Evolutionary conservation across 441 rosid species (phyloP).

Genomic region (Euphorbia schlechtendalii): DNA sequence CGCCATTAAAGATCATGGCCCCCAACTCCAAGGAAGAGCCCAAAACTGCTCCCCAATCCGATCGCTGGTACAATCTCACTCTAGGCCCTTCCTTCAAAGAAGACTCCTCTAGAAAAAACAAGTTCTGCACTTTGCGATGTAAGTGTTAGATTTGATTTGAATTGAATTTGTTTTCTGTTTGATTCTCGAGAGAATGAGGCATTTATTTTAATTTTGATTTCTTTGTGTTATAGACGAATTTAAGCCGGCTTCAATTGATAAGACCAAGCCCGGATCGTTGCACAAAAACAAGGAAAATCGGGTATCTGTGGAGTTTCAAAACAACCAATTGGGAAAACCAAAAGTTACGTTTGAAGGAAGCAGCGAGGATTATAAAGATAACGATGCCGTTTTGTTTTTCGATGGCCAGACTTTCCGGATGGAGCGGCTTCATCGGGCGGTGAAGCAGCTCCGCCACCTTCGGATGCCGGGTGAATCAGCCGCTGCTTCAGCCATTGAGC

Average conservation of each 20-base stretch:
- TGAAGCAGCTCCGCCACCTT: slow-evolving; percentile 62
- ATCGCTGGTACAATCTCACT: slow-evolving; percentile 74
- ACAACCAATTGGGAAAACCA: slow-evolving; percentile 67
- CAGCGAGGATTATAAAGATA: slow-evolving; percentile 80
- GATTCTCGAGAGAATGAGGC: too few species aligned
- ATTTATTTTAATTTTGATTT: background rate
- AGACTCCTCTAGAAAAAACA: slow-evolving; percentile 54
- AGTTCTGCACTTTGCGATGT: slow-evolving; percentile 70
- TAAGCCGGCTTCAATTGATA: slow-evolving; percentile 87
- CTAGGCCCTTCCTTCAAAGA: slow-evolving; percentile 65
- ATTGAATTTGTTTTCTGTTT: background rate
- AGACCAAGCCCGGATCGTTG: slow-evolving; percentile 52
- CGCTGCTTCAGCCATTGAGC: slow-evolving; percentile 23
- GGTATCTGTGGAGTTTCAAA: slow-evolving; percentile 80
- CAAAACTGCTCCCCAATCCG: slow-evolving; percentile 56
- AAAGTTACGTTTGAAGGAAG: slow-evolving; percentile 76
- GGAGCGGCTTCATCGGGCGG: slow-evolving; percentile 72
- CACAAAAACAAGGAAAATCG: slow-evolving; percentile 66
- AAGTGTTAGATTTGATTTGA: slow-evolving; percentile 20
- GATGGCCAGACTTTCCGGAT: slow-evolving; percentile 63
- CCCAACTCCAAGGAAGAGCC: slow-evolving; percentile 61
- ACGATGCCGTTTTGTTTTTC: slow-evolving; percentile 71
- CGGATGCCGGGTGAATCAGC: slow-evolving; percentile 64
- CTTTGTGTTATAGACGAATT: slow-evolving; percentile 48
- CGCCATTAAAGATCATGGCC: slow-evolving; percentile 31